A percentile compares a stretch with the other conserved stretches of the same genome.
phyloP scores from a whole-genome alignment of 2,329 filamentous ascomycete species.

The Trichophyton simii region DNA sequence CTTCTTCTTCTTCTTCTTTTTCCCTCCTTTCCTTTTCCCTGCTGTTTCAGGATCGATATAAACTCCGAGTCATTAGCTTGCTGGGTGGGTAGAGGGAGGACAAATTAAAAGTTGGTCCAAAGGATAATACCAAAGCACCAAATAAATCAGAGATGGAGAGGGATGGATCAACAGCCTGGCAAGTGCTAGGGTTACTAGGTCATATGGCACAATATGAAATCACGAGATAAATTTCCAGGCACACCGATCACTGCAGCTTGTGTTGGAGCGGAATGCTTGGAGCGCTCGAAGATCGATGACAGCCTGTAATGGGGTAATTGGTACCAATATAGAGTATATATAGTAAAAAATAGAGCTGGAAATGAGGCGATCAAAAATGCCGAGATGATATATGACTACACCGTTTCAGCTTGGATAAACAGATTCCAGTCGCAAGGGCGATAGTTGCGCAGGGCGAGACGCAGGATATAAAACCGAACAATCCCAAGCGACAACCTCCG shows the following conservation, averaged over 20 bases:
- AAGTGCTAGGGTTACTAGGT: background rate
- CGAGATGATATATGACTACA: background rate
- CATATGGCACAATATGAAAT: background rate
- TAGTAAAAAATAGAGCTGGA: slow-evolving; percentile 1
- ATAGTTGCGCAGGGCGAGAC: slow-evolving; percentile 6
- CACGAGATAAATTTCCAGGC: background rate
- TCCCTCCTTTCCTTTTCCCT: background rate
- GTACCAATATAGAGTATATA: background rate
- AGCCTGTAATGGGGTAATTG: background rate
- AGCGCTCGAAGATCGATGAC: background rate
- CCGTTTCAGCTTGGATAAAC: slow-evolving; percentile 5
- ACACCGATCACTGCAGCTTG: background rate
- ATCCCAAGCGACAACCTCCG: slow-evolving; percentile 10
- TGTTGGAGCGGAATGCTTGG: background rate
- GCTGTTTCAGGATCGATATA: background rate
- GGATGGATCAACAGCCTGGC: background rate
- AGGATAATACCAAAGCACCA: slow-evolving; percentile 8
- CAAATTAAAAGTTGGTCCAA: slow-evolving; percentile 6
- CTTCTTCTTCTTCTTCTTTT: background rate
- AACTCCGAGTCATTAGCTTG: background rate
- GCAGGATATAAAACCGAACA: slow-evolving; percentile 11
- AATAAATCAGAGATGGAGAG: background rate
- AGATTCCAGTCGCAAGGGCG: slow-evolving; percentile 9
- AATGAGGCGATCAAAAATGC: slow-evolving; percentile 9
- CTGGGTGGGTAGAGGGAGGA: background rate